A percentile compares a stretch with the other conserved stretches of the same genome.
phyloP scores from a whole-genome alignment of 164 flowering plant species.

The Hamamelis virginiana region DNA sequence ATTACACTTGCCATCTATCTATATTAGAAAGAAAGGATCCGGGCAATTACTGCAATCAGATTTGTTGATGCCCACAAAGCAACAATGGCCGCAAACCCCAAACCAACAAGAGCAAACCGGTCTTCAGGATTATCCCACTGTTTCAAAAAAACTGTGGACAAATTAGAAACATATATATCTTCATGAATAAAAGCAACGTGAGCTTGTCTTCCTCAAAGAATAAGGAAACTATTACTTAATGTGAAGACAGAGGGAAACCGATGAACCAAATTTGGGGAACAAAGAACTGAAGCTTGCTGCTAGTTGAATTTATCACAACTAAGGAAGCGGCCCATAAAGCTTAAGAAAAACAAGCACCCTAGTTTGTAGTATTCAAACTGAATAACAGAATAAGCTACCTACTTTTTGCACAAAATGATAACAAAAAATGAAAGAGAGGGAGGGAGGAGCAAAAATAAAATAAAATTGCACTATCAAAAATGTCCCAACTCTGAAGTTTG shows the following conservation, averaged over 20 bases:
- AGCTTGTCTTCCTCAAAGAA: background rate
- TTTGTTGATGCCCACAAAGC: slow-evolving; percentile 79
- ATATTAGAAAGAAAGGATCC: background rate
- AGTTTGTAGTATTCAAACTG: too few relatives aligned
- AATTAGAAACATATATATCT: slow-evolving; percentile 2
- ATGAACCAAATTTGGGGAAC: background rate
- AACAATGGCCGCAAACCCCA: slow-evolving; percentile 75
- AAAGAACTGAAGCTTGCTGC: background rate
- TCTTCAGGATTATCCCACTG: slow-evolving; percentile 94
- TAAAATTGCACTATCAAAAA: too few relatives aligned
- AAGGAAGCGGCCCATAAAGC: background rate
- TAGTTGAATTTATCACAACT: background rate
- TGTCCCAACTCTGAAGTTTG: too few relatives aligned
- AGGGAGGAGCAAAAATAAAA: too few relatives aligned
- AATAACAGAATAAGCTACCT: too few relatives aligned
- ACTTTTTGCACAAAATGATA: too few relatives aligned
- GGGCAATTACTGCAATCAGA: slow-evolving; percentile 54
- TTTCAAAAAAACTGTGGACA: slow-evolving; percentile 10
- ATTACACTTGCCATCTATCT: too few relatives aligned
- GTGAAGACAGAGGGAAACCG: background rate
- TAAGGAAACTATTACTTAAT: background rate
- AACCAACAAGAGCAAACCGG: slow-evolving; percentile 67
- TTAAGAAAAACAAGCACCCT: background rate
- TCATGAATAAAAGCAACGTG: slow-evolving; percentile 6
- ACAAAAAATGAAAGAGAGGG: too few relatives aligned